Evolutionary conservation across 2,329 filamentous ascomycete genomes (phyloP), one percentile per base, ranked within the genome.

Genomic region (Venturiaceae sp.): DNA sequence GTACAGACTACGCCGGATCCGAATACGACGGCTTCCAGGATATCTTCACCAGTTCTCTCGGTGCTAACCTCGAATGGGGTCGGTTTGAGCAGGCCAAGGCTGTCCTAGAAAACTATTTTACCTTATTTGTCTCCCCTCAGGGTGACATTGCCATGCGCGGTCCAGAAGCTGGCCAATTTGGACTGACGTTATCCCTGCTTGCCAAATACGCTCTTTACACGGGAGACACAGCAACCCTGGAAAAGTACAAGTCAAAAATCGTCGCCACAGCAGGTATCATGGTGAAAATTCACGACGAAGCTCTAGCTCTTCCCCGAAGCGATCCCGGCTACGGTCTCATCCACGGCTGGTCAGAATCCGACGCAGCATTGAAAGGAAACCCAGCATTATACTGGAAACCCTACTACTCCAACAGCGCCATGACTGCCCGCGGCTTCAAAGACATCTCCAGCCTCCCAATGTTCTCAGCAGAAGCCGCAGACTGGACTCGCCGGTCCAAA

Each of bases 141-240:
- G 57, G 57, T 26, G 57, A 58, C 36, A 58, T 58, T 11, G 34
- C 57, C 19, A 58, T 58, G 57, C 57, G 57, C 8, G 57, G 57
- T 23, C 57, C 57, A 14, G 32, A 58, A 32, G 23, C 36, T 8
- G 57, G 46, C 13, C 57, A 58, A 34, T 58, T 58, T 14, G 47
- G 57, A 7, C 32, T 58, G 23, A 58, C 50, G 5, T 19, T 55
- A n/a, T 58, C 57, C 11, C 57, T 58, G 19, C 57, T 58, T 13
- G 47, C 57, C 8, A 58, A 58, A 21, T 58, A 58, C 26, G 57
- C 57, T n/a, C 19, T 33, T 11, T 58, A 58, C 47, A 58, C 57
- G 11, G 39, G 39, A 4, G 57, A 58, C 47, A 54, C n/a, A 13
- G 47, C 57, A 3, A 36, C 37, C 13, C 34, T 58, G 1, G 34